Conservation (phyloP, 2,329 filamentous ascomycete species). For the Exophiala sp. region DNA sequence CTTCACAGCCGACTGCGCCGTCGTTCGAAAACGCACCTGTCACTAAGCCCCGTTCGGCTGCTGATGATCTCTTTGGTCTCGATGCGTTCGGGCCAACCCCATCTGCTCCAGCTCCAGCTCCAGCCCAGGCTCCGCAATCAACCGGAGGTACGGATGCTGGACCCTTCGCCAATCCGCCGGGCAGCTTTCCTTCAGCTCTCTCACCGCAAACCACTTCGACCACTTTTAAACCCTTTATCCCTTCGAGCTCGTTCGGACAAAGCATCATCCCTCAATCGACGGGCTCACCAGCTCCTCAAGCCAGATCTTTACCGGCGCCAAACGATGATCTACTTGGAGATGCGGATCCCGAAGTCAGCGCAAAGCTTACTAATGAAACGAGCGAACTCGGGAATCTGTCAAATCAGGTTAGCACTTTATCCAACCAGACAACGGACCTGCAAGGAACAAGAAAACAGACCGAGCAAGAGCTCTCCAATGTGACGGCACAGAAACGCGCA, state of each 20-base stretch:
- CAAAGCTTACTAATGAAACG: slow-evolving; percentile 82
- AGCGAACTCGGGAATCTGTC: slow-evolving; percentile 92
- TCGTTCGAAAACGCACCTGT: slow-evolving; percentile 43
- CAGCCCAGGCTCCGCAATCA: slow-evolving; percentile 60
- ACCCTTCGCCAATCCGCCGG: slow-evolving; percentile 53
- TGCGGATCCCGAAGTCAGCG: slow-evolving; percentile 81
- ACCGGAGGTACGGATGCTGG: slow-evolving; percentile 65
- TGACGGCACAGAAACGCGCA: slow-evolving; percentile 82
- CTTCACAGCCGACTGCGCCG: slow-evolving; percentile 42
- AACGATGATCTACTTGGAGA: slow-evolving; percentile 87
- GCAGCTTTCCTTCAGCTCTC: slow-evolving; percentile 28
- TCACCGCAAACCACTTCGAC: slow-evolving; percentile 35
- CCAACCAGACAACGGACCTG: slow-evolving; percentile 91
- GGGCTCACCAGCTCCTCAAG: slow-evolving; percentile 52
- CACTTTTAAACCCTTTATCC: slow-evolving; percentile 85
- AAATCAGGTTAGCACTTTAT: slow-evolving; percentile 86
- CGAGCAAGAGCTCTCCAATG: slow-evolving; percentile 77
- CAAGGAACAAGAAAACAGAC: slow-evolving; percentile 74
- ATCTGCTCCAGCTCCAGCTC: slow-evolving; percentile 40
- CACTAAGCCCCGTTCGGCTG: slow-evolving; percentile 67
- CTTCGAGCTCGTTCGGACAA: slow-evolving; percentile 88
- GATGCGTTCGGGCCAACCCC: slow-evolving; percentile 64
- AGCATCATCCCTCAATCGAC: slow-evolving; percentile 73
- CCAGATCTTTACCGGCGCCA: slow-evolving; percentile 46
- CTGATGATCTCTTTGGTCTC: slow-evolving; percentile 91